Evolutionary conservation across 2,329 filamentous ascomycete species (phyloP).

Genomic region (Daldinia sp.): DNA sequence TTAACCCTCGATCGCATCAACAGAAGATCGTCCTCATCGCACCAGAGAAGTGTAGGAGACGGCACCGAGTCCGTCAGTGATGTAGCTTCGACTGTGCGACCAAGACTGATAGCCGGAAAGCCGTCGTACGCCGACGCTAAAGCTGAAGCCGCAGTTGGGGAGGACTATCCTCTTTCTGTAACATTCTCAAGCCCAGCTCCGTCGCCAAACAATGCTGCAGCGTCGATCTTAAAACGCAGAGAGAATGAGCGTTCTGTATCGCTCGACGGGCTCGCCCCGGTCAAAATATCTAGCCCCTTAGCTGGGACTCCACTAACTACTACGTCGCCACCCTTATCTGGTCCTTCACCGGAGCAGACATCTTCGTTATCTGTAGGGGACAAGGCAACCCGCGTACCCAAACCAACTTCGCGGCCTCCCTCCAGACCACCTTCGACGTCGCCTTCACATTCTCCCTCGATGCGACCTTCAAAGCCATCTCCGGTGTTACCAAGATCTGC

Average conservation of each 20-base stretch:
- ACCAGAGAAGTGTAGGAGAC: slow-evolving; percentile 11
- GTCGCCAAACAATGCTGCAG: slow-evolving; percentile 47
- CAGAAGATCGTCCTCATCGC: slow-evolving; percentile 47
- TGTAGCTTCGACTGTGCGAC: slow-evolving; percentile 41
- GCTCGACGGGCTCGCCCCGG: slow-evolving; percentile 42
- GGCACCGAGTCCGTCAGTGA: slow-evolving; percentile 33
- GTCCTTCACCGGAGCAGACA: slow-evolving; percentile 13
- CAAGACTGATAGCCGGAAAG: slow-evolving; percentile 44
- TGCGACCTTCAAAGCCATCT: slow-evolving; percentile 34
- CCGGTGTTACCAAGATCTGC: slow-evolving; percentile 30
- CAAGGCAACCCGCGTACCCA: slow-evolving; percentile 12
- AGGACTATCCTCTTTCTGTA: slow-evolving; percentile 41
- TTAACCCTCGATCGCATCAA: slow-evolving; percentile 54
- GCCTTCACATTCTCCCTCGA: slow-evolving; percentile 18
- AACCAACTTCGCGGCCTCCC: slow-evolving; percentile 22
- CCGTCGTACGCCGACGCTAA: slow-evolving; percentile 48
- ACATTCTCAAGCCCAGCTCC: slow-evolving; percentile 47
- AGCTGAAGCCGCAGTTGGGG: slow-evolving; percentile 39
- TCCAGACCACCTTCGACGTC: slow-evolving; percentile 32
- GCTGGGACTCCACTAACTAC: slow-evolving; percentile 30
- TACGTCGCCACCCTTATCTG: slow-evolving; percentile 24
- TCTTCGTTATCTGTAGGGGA: slow-evolving; percentile 9
- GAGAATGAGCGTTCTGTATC: slow-evolving; percentile 42
- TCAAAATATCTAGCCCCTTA: slow-evolving; percentile 44
- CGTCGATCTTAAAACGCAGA: slow-evolving; percentile 46